Base-by-base conservation (phyloP, 805 yeast genomes). In the Lachancea dasiensis region DNA sequence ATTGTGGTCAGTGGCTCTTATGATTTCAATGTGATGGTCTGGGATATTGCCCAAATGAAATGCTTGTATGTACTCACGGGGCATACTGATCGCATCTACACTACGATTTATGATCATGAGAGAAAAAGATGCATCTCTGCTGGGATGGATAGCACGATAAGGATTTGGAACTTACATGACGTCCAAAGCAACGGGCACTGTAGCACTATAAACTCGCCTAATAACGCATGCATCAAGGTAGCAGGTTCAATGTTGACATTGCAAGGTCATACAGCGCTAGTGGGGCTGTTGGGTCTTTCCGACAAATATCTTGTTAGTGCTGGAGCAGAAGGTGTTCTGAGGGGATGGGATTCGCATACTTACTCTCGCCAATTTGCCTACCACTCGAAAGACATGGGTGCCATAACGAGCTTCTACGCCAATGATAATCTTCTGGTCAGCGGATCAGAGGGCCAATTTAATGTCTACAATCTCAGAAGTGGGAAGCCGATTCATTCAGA, bases 331-430 rank as follows among this genome's bases (percentile, higher is more conserved):
- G 77, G 92, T 3, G 81, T 96, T 0, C 69, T 92, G 28, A 72
- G 97, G 36, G 81, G 90, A 2, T 92, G 98, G 98, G 83, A 92
- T 54, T 92, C 96, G 1, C 75, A 75, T 19, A 73, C 79, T 6
- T 87, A 85, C 20, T 71, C 72, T 15, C 75, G 84, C 28, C 66
- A 68, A 35, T 75, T 76, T 53, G 75, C 82, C 34, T 72, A 87
- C 41, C 81, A 83, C 48, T 74, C 77, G 31, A 73, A 65, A 38
- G 95, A 95, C 22, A 90, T 87, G 59, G 73, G 79, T 19, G 95
- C 97, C 0, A 89, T 92, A 33, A 87, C 97, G 0, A 90, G 97
- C 43, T 87, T 92, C 58, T 90, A 83, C 59, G 87, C 87, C 54
- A 90, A 86, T 49, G 86, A 86, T 41, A 77, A 82, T 48, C 63